Conservation (phyloP, 352 stramenopile species). For the Lagenidium sp. region DNA sequence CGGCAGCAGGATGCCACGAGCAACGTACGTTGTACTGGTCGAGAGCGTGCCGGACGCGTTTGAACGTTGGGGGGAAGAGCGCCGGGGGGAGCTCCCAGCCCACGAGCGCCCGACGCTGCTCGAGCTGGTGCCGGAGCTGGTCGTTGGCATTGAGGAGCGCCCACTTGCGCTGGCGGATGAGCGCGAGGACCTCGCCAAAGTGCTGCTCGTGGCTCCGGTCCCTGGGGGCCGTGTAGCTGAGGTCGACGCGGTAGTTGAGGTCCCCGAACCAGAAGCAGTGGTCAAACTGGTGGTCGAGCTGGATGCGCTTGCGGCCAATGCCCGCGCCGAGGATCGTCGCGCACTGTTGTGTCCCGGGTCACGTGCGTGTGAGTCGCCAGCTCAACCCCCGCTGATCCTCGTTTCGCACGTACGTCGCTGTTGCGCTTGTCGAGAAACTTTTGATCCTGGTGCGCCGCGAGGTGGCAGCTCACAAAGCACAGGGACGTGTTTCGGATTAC, state of each 20-base stretch:
- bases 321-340: conserved; percentile 58
- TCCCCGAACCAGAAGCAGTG: conserved; percentile 85
- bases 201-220: conserved; percentile 58
- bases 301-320: conserved; percentile 58
- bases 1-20: too few species aligned
- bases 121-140: conserved; percentile 64
- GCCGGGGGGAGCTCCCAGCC: conserved; percentile 55
- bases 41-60: conserved; percentile 44
- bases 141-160: conserved; percentile 54
- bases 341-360: too few species aligned
- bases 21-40: conserved; percentile 33
- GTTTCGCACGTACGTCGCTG: conserved; percentile 53
- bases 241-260: conserved; percentile 81
- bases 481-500: conserved; percentile 70
- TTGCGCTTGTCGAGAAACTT: conserved; percentile 85
- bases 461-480: conserved; percentile 82
- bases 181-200: conserved; percentile 46
- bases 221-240: conserved; percentile 30
- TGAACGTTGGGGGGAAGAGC: conserved; percentile 79
- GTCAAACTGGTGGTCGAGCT: conserved; percentile 74
- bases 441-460: conserved; percentile 76
- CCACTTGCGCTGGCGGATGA: conserved; percentile 61
- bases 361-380: too few species aligned
- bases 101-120: conserved; percentile 36
- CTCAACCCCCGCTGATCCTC: too few species aligned